These are phyloP conservation scores for Xylariaceae sp. DNA, from an alignment of 2,329 filamentous ascomycete species.

Conservation along the genomic window DNA sequence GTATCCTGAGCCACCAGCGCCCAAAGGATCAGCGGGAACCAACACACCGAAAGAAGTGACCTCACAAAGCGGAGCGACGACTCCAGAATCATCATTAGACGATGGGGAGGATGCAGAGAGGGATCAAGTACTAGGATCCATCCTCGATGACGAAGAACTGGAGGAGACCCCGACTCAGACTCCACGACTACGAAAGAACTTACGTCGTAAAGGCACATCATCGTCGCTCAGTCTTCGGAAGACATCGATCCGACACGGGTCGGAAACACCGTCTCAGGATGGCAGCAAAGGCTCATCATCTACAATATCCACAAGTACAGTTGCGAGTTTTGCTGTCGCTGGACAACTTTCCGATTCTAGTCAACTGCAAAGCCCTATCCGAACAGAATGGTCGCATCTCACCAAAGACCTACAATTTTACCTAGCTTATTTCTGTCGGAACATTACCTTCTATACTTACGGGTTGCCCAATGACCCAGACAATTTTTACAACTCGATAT, in stretches of 20 bases:
- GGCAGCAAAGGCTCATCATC: constrained; percentile 51
- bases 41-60: constrained; percentile 37
- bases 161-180: constrained; percentile 30
- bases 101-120: constrained; percentile 46
- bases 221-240: constrained; percentile 37
- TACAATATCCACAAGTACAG: constrained; percentile 44
- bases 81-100: constrained; percentile 52
- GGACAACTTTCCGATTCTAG: constrained; percentile 30
- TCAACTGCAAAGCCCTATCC: constrained; percentile 25
- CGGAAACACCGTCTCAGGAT: constrained; percentile 52
- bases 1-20: constrained; percentile 69
- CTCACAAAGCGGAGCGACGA: constrained; percentile 38
- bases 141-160: constrained; percentile 52
- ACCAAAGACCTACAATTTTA: constrained; percentile 72
- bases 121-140: constrained; percentile 46
- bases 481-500: constrained; percentile 67
- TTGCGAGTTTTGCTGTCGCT: constrained; percentile 34
- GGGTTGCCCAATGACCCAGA: constrained; percentile 67
- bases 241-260: constrained; percentile 40
- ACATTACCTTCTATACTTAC: constrained; percentile 80
- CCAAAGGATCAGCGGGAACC: constrained; percentile 36
- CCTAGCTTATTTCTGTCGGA: constrained; percentile 71
- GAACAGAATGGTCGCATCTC: constrained; percentile 53
- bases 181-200: constrained; percentile 21
- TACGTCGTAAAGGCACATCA: constrained; percentile 36